phyloP scores from a whole-genome alignment of 768 basidiomycete species.

The Collybiopsis luxurians region DNA sequence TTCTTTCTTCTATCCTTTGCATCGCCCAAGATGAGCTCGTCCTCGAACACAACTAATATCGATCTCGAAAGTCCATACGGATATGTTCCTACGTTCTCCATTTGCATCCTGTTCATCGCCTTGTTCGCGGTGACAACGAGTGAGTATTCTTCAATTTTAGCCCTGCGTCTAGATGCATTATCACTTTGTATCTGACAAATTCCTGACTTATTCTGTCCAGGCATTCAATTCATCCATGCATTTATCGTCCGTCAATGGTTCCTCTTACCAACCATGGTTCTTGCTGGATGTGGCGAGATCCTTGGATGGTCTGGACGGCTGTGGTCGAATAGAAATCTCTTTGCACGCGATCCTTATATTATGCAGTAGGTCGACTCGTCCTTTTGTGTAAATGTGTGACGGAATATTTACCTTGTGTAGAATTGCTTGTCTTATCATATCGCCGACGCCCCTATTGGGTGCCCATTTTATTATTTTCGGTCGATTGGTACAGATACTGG shows the following conservation, averaged over 20 bases:
- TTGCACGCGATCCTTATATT: slow-evolving; percentile 29
- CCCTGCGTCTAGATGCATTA: no score
- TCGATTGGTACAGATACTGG: slow-evolving; percentile 40
- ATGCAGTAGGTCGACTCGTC: slow-evolving; percentile 35
- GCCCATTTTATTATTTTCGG: slow-evolving; percentile 61
- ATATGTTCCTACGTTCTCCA: slow-evolving; percentile 34
- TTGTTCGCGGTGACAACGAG: slow-evolving; percentile 29
- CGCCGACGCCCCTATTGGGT: slow-evolving; percentile 55
- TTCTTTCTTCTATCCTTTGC: not conserved
- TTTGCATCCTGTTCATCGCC: slow-evolving; percentile 33
- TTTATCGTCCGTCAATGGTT: slow-evolving; percentile 34
- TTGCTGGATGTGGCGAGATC: slow-evolving; percentile 35
- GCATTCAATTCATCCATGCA: slow-evolving; percentile 32
- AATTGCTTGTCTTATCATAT: slow-evolving; percentile 51
- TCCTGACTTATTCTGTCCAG: no score
- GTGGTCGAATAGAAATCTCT: slow-evolving; percentile 29
- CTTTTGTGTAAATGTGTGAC: not conserved
- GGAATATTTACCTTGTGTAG: slow-evolving; percentile 20
- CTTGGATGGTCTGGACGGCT: slow-evolving; percentile 41
- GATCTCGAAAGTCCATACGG: slow-evolving; percentile 22
- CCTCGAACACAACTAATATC: not conserved
- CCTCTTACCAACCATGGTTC: slow-evolving; percentile 33
- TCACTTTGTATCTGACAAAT: no score
- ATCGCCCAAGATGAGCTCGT: not conserved
- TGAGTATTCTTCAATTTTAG: slow-evolving; percentile 15